phyloP scores from a whole-genome alignment of 2,329 filamentous ascomycete species.

The Lachnellula hyalina region DNA sequence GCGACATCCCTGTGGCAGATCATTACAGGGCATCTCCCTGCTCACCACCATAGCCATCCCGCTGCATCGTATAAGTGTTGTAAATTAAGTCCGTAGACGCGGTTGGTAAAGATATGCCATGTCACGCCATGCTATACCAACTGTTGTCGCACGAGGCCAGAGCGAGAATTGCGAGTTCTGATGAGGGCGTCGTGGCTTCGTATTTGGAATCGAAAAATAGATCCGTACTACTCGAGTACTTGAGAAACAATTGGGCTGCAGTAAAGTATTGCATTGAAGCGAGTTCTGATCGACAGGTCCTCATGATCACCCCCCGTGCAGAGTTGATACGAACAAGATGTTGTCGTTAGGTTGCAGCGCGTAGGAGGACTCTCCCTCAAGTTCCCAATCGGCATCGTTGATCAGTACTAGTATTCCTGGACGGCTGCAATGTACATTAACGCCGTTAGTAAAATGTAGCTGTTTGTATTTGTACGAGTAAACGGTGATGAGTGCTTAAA shows the following conservation, averaged over 20 bases:
- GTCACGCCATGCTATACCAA: not conserved
- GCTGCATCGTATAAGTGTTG: not conserved
- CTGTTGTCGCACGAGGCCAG: not conserved
- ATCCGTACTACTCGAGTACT: conserved; percentile 5
- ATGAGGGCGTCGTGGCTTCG: conserved; percentile 2
- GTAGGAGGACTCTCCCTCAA: conserved; percentile 91
- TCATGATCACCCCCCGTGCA: conserved; percentile 62
- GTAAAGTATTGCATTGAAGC: not conserved
- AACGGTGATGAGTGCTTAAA: conserved; percentile 1
- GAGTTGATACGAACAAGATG: conserved; percentile 91
- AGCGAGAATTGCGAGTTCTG: conserved; percentile 8
- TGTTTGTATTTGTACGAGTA: conserved; percentile 2
- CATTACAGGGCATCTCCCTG: conserved; percentile 15
- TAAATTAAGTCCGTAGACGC: no score
- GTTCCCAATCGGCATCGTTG: conserved; percentile 97
- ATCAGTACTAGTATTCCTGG: conserved; percentile 94
- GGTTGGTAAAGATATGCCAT: no score
- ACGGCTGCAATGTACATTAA: conserved; percentile 52
- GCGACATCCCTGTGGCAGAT: conserved; percentile 16
- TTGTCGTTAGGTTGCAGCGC: conserved; percentile 77
- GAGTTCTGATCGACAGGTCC: not conserved
- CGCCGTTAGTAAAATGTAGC: conserved; percentile 18
- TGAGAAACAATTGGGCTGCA: not conserved
- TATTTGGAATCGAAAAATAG: conserved; percentile 6
- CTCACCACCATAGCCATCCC: conserved; percentile 8